Evolutionary conservation across 805 yeast genomes (phyloP).

Genomic region (Schwanniomyces pseudopolymorphus): DNA sequence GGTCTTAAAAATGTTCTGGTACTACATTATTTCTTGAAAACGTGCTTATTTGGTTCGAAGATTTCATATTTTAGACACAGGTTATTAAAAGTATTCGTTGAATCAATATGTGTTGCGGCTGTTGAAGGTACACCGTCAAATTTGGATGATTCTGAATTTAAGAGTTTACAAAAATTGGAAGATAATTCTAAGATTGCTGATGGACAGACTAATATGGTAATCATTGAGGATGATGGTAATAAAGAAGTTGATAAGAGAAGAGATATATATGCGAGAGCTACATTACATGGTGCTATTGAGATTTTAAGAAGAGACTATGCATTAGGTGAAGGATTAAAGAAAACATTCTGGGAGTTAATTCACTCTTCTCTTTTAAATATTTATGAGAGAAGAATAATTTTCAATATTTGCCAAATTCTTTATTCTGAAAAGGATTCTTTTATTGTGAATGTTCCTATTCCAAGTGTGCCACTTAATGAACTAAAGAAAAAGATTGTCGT

Average conservation of each 20-base stretch:
- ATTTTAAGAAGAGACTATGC: constrained; percentile 59
- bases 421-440: constrained; percentile 61
- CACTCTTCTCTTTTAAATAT: constrained; percentile 62
- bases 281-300: constrained; percentile 65
- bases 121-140: constrained; percentile 57
- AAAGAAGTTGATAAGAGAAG: constrained; percentile 51
- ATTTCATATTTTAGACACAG: constrained; percentile 52
- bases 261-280: constrained; percentile 63
- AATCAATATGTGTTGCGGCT: constrained; percentile 66
- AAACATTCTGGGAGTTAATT: constrained; percentile 66
- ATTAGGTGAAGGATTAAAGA: constrained; percentile 55
- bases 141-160: constrained; percentile 66
- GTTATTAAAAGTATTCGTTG: constrained; percentile 46
- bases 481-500: constrained; percentile 60
- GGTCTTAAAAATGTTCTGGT: constrained; percentile 68
- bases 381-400: constrained; percentile 58
- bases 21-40: constrained; percentile 59
- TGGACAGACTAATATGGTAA: constrained; percentile 44
- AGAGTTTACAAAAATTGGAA: constrained; percentile 28
- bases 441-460: constrained; percentile 62
- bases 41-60: constrained; percentile 51
- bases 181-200: constrained; percentile 18
- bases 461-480: constrained; percentile 51
- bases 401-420: constrained; percentile 64
- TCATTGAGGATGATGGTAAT: constrained; percentile 54